phyloP scores from a whole-genome alignment of 2,329 filamentous ascomycete genomes.

The Fusarium sulawesiense region DNA sequence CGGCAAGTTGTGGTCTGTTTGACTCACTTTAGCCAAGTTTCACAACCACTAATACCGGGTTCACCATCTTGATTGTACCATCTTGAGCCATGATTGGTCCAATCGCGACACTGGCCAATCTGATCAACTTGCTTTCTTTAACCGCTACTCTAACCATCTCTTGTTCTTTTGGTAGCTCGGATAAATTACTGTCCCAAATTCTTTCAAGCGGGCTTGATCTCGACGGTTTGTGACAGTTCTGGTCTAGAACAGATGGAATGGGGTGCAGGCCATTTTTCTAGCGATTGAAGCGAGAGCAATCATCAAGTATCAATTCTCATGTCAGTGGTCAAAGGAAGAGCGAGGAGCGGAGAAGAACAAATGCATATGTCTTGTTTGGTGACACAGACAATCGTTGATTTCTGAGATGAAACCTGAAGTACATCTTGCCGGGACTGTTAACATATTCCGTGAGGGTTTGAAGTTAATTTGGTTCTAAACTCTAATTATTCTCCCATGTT shows the following conservation, averaged over 20 bases:
- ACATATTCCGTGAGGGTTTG: not conserved
- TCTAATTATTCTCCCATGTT: not conserved
- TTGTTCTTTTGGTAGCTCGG: not conserved
- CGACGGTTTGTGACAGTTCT: not conserved
- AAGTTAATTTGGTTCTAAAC: not conserved
- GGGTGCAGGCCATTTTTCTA: not conserved
- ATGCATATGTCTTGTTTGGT: not conserved
- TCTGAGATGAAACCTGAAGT: accelerated
- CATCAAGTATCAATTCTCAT: not conserved
- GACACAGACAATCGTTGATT: not conserved
- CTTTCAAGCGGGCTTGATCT: not conserved
- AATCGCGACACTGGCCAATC: not conserved
- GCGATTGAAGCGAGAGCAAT: not conserved
- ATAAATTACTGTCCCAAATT: not conserved
- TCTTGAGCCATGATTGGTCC: not conserved
- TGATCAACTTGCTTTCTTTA: not conserved
- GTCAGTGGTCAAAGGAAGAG: not conserved
- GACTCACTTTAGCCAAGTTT: not conserved
- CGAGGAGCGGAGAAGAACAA: accelerated
- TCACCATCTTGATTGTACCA: not conserved
- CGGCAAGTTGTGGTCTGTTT: not conserved
- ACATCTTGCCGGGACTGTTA: too few relatives aligned
- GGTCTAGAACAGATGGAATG: not conserved
- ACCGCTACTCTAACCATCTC: not conserved
- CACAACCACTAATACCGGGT: not conserved